phyloP scores from a whole-genome alignment of 805 yeast genomes.

The Candida vartiovaarae region DNA sequence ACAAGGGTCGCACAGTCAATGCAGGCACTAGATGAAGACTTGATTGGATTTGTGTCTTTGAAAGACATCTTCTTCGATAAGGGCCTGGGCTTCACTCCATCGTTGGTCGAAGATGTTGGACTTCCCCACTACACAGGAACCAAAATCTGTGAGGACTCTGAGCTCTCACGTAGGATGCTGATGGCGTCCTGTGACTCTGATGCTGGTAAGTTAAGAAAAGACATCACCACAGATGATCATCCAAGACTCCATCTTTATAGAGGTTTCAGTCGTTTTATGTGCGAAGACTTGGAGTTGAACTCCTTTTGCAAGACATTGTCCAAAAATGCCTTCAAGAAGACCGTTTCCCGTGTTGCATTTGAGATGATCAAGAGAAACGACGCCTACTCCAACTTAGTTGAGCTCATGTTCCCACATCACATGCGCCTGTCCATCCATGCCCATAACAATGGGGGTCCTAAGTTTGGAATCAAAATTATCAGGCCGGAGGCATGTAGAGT shows the following conservation, averaged over 20 bases:
- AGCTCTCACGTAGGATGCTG: slow-evolving; percentile 32
- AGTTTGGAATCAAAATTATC: slow-evolving; percentile 48
- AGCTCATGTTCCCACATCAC: slow-evolving; percentile 51
- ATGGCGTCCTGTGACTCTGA: slow-evolving; percentile 42
- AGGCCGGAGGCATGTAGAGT: slow-evolving; percentile 37
- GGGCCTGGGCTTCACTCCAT: slow-evolving; percentile 23
- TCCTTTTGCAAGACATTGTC: slow-evolving; percentile 33
- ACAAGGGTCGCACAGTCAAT: background rate
- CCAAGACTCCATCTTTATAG: slow-evolving; percentile 46
- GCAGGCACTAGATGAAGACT: slow-evolving; percentile 16
- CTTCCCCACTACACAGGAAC: slow-evolving; percentile 33
- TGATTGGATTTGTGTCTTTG: slow-evolving; percentile 35
- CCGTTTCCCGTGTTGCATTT: slow-evolving; percentile 47
- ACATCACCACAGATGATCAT: slow-evolving; percentile 47
- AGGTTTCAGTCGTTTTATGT: slow-evolving; percentile 55
- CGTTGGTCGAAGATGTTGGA: slow-evolving; percentile 24
- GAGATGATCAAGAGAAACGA: slow-evolving; percentile 62
- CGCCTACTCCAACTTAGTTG: slow-evolving; percentile 58
- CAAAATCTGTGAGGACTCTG: slow-evolving; percentile 31
- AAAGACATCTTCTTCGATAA: slow-evolving; percentile 33
- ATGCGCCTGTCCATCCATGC: slow-evolving; percentile 57
- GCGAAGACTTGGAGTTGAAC: slow-evolving; percentile 44
- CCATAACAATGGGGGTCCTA: slow-evolving; percentile 52
- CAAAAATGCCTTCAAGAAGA: slow-evolving; percentile 38
- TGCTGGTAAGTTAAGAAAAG: slow-evolving; percentile 61